Evolutionary conservation across 2,329 filamentous ascomycete genomes (phyloP), one percentile per base, ranked within the genome.

Genomic region (Fusarium guadeloupense): DNA sequence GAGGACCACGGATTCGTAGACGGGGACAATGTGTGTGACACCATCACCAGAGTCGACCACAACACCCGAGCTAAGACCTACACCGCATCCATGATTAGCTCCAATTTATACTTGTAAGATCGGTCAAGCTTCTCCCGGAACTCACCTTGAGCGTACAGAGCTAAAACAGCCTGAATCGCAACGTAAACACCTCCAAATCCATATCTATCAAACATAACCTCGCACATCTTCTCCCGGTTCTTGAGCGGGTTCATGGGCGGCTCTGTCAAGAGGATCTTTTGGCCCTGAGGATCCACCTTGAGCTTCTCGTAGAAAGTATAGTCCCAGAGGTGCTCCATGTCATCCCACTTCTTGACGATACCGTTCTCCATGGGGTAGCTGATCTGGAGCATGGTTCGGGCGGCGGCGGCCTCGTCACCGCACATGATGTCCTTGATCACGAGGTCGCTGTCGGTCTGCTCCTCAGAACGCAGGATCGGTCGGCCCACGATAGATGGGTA

Each of bases 321-420:
- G 80, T 99, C 94, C 95, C 95, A 99, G 51, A 99, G 88, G 75
- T 98, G 94, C 82, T 97, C 92, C 95, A 99, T 99, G 78, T 99
- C 95, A 70, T 99, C 95, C 95, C 95, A 99, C 75, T 93, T 93
- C 86, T 97, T 98, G 68, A 99, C 93, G 72, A 99, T 98, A 72
- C 95, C 95, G 77, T 99, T 99, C 79, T 99, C 95, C 95, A 99
- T 99, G 69, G 95, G 95, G 77, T 99, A 99, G 78, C 90, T 96
- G 74, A 99, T 96, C 78, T 99, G 95, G 59, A 99, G 88, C 93
- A 97, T 97, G 62, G 91, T 97, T 72, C 95, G 89, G 67, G 95
- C 94, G 48, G 93, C 93, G 14, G 95, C 93, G 43, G 95, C 95
- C 81, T 99, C 94, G 80, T 99, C 95, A 76, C 95, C 95, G 80